A percentile compares a stretch with the other conserved stretches of the same genome.
Conservation (phyloP, 768 basidiomycete species). For the Termitomyces sp. region DNA sequence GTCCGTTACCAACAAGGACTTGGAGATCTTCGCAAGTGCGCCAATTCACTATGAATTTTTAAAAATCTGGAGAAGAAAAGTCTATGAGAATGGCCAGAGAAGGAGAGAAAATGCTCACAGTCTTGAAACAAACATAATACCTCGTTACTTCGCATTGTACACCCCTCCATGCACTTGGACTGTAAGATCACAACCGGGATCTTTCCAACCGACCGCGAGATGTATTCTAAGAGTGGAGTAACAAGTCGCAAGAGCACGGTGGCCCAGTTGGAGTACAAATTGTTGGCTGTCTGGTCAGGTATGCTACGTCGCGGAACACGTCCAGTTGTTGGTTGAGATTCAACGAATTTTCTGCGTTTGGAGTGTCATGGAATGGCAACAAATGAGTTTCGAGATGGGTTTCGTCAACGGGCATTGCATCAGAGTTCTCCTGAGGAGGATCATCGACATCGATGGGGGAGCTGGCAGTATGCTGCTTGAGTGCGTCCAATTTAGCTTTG, state of each 20-base stretch:
- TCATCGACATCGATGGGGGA: too few relatives aligned
- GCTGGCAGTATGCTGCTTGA: not conserved
- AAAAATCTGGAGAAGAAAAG: not conserved
- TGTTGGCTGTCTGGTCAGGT: not conserved
- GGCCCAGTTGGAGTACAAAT: not conserved
- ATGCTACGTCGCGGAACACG: not conserved
- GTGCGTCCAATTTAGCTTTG: not conserved
- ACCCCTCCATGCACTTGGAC: not conserved
- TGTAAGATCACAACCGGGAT: not conserved
- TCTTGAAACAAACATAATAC: not conserved
- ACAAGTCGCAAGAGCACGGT: not conserved
- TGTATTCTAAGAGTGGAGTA: not conserved
- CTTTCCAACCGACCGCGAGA: not conserved
- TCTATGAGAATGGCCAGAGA: too few relatives aligned
- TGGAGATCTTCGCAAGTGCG: not conserved
- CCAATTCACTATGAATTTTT: not conserved
- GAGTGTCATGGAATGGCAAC: not conserved
- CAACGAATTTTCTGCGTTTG: not conserved
- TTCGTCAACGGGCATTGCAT: not conserved
- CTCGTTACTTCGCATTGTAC: not conserved
- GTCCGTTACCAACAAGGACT: not conserved
- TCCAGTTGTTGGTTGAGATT: not conserved
- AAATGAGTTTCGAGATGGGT: too few relatives aligned
- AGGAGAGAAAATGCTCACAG: not conserved
- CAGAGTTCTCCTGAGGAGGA: not conserved